These are phyloP conservation scores for Fomitopsis pinicola DNA, from an alignment of 1,284 basidiomycete genomes.

Conservation along the genomic window DNA sequence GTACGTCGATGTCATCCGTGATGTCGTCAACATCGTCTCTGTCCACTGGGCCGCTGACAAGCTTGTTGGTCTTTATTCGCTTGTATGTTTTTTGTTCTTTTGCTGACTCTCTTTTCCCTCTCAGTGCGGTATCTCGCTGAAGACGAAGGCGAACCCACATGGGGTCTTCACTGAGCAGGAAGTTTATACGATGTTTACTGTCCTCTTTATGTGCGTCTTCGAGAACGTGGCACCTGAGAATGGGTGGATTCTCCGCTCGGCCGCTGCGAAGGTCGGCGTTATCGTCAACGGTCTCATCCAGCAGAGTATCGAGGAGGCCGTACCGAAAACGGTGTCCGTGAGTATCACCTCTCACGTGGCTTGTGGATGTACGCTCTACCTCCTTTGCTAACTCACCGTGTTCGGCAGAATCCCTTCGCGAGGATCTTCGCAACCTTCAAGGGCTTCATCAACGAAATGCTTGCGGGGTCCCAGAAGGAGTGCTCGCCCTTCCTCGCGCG, in stretches of 20 bases:
- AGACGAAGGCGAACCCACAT: constrained; percentile 39
- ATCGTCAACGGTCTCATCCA: too few species aligned
- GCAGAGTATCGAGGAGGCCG: too few species aligned
- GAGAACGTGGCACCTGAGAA: background rate
- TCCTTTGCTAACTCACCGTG: too few species aligned
- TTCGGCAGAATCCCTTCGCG: too few species aligned
- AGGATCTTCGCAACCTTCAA: too few species aligned
- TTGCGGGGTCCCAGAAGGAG: too few species aligned
- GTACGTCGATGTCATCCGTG: constrained; percentile 66
- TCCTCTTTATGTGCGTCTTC: constrained; percentile 45
- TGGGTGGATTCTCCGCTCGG: background rate
- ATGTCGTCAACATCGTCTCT: constrained; percentile 68
- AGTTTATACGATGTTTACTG: constrained; percentile 47
- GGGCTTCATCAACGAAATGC: too few species aligned
- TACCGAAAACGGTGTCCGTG: too few species aligned
- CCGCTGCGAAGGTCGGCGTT: constrained; percentile 27
- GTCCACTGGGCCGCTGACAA: constrained; percentile 51
- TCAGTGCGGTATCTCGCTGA: constrained; percentile 61
- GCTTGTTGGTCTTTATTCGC: constrained; percentile 41
- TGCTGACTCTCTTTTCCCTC: background rate
- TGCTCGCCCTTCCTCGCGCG: too few species aligned
- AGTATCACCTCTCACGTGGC: too few species aligned
- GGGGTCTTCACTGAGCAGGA: constrained; percentile 50
- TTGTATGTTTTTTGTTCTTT: too few species aligned
- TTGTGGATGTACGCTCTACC: too few species aligned